Percentiles rank a stretch among this genome's conserved stretches.
Conservation (phyloP, 2,329 filamentous ascomycete genomes). For the Hypoxylon sp. region DNA sequence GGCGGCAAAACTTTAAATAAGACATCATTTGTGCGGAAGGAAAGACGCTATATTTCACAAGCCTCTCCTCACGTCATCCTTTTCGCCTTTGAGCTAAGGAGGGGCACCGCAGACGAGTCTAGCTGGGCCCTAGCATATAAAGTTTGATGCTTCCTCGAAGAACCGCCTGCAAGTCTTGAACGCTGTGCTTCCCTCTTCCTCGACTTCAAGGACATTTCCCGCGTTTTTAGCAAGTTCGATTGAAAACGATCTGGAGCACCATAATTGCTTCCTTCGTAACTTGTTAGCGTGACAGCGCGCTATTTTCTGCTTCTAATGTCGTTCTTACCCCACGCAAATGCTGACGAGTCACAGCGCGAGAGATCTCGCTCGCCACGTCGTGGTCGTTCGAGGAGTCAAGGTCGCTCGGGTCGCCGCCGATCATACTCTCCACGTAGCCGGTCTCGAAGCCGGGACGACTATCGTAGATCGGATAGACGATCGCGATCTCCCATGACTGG, state of each 20-base stretch:
- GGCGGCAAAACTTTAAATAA: conserved; percentile 37
- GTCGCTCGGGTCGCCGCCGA: conserved; percentile 76
- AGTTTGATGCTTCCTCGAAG: conserved; percentile 36
- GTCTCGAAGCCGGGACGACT: conserved; percentile 83
- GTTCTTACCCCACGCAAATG: conserved; percentile 45
- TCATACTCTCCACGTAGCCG: conserved; percentile 85
- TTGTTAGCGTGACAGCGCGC: conserved; percentile 25
- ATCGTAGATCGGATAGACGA: conserved; percentile 80
- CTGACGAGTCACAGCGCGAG: conserved; percentile 77
- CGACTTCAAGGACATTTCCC: conserved; percentile 3
- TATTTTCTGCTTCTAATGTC: conserved; percentile 41
- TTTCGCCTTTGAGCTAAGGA: conserved; percentile 37
- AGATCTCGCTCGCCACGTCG: conserved; percentile 84
- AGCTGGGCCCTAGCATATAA: conserved; percentile 36
- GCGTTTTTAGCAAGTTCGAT: conserved; percentile 10
- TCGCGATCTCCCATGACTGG: conserved; percentile 91
- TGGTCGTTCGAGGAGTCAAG: conserved; percentile 87
- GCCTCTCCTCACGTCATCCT: conserved; percentile 35
- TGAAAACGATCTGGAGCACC: conserved; percentile 6
- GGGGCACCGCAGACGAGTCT: conserved; percentile 35
- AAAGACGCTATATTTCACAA: conserved; percentile 13
- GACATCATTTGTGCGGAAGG: conserved; percentile 15
- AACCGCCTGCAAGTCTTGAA: conserved; percentile 26
- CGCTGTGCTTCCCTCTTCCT: conserved; percentile 7
- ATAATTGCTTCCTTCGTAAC: conserved; percentile 24